Base-by-base conservation (phyloP, 2,329 filamentous ascomycete species). In the Lomentospora prolificans region DNA sequence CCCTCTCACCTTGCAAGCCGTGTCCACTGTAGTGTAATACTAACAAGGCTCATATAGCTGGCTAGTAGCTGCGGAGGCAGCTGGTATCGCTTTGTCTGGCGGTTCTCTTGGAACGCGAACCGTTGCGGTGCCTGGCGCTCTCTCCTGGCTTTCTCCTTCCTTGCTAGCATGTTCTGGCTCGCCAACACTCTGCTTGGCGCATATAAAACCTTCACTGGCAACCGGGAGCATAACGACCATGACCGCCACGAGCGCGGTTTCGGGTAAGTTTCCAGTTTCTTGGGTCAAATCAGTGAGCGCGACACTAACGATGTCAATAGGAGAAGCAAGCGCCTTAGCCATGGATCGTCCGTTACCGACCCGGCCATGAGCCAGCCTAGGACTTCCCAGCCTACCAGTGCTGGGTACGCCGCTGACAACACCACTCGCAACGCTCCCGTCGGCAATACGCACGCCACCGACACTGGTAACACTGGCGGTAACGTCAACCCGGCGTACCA, bases 31-130 rank as follows among this genome's bases (percentile, higher is more conserved):
- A n/a, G n/a, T n/a, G n/a, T n/a, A n/a, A n/a, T 28, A n/a, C 36
- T 27, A 12, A 17, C 19, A 10, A 3, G 3, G 6, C 14, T 31
- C 25, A 33, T 31, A 61, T 60, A 3, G 36, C 36, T 3, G 53
- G 50, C 44, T 9, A 12, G 55, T 3, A 10, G 51, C 9, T 65
- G 64, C 55, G 46, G 56, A 4, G 30, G 59, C 1, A 2, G 4
- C 8, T 66, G 64, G 64, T 64, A 62, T 39, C 24, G 59, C 24
- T 53, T 60, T 9, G 64, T 65, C 51, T 66, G 64, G 64, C 61
- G 61, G 22, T 65, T 64, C 53, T 64, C 64, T 44, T 66, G 64
- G 64, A 61, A 62, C 3, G 56, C 59, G 2, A 61, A 17, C 31
- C 62, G 59, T 58, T 65, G 64, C 50, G 8, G 30, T 4, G 22